phyloP scores from a whole-genome alignment of 441 rosid species.

The Eutrema salsugineum region DNA sequence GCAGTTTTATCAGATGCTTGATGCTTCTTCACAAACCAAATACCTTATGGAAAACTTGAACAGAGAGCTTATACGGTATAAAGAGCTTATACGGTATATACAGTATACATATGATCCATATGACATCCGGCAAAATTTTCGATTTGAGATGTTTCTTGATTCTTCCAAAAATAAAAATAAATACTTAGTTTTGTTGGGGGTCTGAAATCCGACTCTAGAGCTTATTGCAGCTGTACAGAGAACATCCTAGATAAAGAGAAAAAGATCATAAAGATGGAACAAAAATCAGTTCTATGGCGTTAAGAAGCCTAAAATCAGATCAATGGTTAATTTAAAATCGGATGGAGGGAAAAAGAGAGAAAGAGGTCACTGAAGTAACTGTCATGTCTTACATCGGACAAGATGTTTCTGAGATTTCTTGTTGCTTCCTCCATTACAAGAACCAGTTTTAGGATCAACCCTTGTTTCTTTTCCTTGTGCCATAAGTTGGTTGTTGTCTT shows the following conservation, averaged over 20 bases:
- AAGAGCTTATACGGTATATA: background rate
- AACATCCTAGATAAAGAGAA: background rate
- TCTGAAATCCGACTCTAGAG: background rate
- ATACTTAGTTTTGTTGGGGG: background rate
- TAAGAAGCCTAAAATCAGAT: constrained; percentile 2
- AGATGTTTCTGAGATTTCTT: constrained; percentile 39
- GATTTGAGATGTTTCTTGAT: constrained; percentile 2
- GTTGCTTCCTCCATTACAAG: constrained; percentile 47
- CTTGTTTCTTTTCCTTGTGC: constrained; percentile 10
- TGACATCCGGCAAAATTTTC: background rate
- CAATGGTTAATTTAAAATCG: background rate
- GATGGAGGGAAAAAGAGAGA: background rate
- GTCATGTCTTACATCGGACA: constrained; percentile 35
- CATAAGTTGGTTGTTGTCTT: constrained; percentile 20
- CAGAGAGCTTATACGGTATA: background rate
- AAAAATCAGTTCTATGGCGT: background rate
- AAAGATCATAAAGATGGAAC: background rate
- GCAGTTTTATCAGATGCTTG: background rate
- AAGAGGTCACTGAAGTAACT: background rate
- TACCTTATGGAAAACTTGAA: background rate
- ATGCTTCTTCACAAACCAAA: background rate
- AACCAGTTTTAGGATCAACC: constrained; percentile 23
- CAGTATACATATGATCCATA: background rate
- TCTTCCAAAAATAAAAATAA: background rate
- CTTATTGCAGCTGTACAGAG: background rate